Percentiles rank a stretch among this genome's conserved stretches.
Conservation (phyloP, 1,139 yeast genomes). For the Zygoascus hellenicus region DNA sequence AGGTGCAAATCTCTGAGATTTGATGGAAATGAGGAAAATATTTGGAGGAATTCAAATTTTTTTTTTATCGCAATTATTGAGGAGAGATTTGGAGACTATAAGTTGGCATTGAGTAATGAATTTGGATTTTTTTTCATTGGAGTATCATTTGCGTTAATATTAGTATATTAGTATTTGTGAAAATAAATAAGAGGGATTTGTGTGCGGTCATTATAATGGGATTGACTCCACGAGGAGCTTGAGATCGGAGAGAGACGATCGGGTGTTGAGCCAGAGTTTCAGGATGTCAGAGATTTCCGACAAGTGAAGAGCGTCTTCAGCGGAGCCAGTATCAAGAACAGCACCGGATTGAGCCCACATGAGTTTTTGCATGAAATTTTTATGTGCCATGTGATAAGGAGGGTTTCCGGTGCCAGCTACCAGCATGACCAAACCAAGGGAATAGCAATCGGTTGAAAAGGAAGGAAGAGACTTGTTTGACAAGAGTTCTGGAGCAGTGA, state of each 20-base stretch:
- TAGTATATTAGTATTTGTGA: too few relatives aligned
- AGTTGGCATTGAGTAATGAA: too few relatives aligned
- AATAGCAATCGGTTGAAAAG: conserved; percentile 20
- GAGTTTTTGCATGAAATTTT: conserved; percentile 21
- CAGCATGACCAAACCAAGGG: conserved; percentile 23
- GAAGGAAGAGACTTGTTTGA: conserved; percentile 14
- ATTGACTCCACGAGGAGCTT: not conserved
- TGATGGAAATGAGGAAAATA: too few relatives aligned
- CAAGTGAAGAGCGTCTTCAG: conserved; percentile 17
- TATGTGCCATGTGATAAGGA: conserved; percentile 23
- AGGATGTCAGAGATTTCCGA: not conserved
- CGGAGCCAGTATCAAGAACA: conserved; percentile 19
- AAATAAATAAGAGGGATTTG: too few relatives aligned
- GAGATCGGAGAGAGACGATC: not conserved
- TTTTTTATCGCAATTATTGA: too few relatives aligned
- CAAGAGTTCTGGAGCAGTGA: conserved; percentile 24
- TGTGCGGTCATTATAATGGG: not conserved
- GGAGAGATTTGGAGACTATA: too few relatives aligned
- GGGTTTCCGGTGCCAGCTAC: conserved; percentile 23
- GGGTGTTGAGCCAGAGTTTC: not conserved
- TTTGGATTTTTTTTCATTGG: too few relatives aligned
- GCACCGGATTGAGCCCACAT: conserved; percentile 24
- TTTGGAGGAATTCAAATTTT: too few relatives aligned
- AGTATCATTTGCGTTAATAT: too few relatives aligned
- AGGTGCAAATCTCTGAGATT: too few relatives aligned